Base-by-base conservation (phyloP, 495 filamentous ascomycete genomes). In the Baudoinia panamericana region DNA sequence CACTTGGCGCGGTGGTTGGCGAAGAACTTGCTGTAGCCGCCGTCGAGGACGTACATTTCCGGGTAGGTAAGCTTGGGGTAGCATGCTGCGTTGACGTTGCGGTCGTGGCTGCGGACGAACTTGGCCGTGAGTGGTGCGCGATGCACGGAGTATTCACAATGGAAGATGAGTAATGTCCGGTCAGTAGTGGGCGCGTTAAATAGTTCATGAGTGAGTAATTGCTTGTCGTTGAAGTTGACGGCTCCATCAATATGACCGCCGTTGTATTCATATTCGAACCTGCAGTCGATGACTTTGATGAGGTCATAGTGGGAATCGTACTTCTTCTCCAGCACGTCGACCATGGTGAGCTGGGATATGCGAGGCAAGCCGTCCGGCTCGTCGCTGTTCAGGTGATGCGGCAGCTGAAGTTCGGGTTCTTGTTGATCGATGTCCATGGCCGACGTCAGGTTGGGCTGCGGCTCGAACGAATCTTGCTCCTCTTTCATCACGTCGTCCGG, bases 61-160 rank as follows among this genome's bases (percentile, higher is more conserved):
- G 92, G 92, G 50, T 93, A 99, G 16, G 75, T 82, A 20, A 99
- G 76, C 21, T 70, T 69, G 9, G 92, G 92, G 50, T 99, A 99
- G 21, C 65, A 67, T 50, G 82, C 79, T 17, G 73, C 71, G 58
- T 99, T 99, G 48, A 72, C 63, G 16, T 73, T 71, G 17, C 92
- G 82, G 64, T 99, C 92, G 51, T 78, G 76, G 37, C 82, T 70
- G 41, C 92, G 86, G 35, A 99, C 74, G 57, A 83, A 80, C 43
- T 80, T 78, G 9, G 83, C 83, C 63, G 70, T 75, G 51, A 93
- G 80, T 19, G 90, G 90, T n/a, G 90, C 90, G 18, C 90, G 82
- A 62, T 94, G 88, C 24, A 83, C 87, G 18, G 90, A 96, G 58
- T 95, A 99, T 56, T 99, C 92, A 69, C 92, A 99, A 61, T 99